Evolutionary conservation across 192 early-diverging fungal species (phyloP).

Genomic region (Piromyces finnis): DNA sequence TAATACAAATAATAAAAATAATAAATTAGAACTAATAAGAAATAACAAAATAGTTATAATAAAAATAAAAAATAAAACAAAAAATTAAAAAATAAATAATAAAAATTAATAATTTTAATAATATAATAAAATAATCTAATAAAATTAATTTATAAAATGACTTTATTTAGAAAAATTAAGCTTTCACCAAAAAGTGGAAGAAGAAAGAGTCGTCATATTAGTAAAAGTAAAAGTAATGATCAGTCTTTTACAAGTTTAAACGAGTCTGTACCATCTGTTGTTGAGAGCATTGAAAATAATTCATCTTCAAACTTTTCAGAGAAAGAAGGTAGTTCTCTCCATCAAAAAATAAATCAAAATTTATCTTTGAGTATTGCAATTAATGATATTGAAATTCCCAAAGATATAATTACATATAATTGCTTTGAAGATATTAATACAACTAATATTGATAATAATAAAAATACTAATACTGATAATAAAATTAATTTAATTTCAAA

Average conservation of each 20-base stretch:
- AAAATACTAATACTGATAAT: no score
- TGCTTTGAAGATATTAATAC: background rate
- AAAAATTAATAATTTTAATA: no score
- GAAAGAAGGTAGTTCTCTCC: background rate
- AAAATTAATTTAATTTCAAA: background rate
- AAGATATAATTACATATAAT: background rate
- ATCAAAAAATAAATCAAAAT: background rate
- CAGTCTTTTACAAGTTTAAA: background rate
- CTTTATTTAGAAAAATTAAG: background rate
- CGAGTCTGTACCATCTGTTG: background rate
- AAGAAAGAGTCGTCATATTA: background rate
- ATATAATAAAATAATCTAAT: background rate
- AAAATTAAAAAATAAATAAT: no score
- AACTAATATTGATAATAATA: background rate
- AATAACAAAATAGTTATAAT: no score
- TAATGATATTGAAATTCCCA: background rate
- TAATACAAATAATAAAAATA: no score
- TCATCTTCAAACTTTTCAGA: background rate
- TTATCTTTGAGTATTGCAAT: background rate
- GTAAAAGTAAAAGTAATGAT: background rate
- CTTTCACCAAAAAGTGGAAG: background rate
- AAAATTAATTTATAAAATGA: background rate
- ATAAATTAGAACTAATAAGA: no score
- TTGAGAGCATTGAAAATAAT: background rate
- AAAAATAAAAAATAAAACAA: no score